These are phyloP conservation scores for Lactifluus piperatus DNA, from an alignment of 768 basidiomycete species.

Conservation along the genomic window DNA sequence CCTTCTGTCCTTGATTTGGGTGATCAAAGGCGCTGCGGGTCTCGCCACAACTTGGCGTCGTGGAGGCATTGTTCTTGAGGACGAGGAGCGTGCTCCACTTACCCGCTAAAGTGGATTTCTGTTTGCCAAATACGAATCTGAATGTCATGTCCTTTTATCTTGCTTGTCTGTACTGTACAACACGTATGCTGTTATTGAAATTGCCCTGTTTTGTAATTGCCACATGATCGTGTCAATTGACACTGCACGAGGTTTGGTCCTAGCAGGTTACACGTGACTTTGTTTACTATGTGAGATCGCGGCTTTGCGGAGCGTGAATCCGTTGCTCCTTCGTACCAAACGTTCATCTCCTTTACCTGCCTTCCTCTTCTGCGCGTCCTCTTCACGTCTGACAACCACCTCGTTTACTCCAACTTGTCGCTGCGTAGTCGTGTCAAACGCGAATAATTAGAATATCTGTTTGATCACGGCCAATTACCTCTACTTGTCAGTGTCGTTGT, in stretches of 20 bases:
- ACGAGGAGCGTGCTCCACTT: constrained; percentile 86
- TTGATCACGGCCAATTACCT: not conserved
- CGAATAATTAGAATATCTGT: not conserved
- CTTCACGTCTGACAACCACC: not conserved
- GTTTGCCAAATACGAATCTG: not conserved
- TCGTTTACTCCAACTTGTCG: not conserved
- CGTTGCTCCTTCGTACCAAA: constrained; percentile 1
- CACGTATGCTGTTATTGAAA: not conserved
- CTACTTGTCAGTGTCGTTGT: not conserved
- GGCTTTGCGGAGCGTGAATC: constrained; percentile 17
- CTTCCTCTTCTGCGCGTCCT: not conserved
- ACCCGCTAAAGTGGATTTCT: constrained; percentile 30
- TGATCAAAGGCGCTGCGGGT: constrained; percentile 66
- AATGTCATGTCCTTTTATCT: not conserved
- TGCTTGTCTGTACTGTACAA: not conserved
- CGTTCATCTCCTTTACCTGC: constrained; percentile 1
- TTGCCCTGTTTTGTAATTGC: no score
- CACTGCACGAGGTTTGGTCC: no score
- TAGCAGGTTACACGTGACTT: constrained; percentile 12
- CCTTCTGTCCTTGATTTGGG: constrained; percentile 76
- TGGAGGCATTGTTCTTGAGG: constrained; percentile 54
- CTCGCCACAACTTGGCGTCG: constrained; percentile 33
- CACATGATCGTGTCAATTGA: no score
- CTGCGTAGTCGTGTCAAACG: not conserved
- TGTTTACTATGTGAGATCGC: constrained; percentile 12